phyloP scores from a whole-genome alignment of 108 stramenopile genomes.

The Pseudonitzschia delicatissima region DNA sequence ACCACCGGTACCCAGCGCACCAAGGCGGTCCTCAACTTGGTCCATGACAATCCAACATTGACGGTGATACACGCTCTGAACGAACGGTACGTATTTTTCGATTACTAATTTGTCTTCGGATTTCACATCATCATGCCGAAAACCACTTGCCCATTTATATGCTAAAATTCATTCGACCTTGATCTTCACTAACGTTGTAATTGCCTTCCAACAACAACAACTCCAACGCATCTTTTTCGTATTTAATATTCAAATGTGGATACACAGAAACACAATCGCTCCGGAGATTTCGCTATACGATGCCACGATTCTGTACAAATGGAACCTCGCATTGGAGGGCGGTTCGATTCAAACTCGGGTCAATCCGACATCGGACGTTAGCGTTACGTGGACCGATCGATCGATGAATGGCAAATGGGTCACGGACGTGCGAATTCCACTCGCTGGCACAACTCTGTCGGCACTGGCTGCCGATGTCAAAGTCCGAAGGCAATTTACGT shows the following conservation, averaged over 20 bases:
- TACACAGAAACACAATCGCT: constrained; percentile 43
- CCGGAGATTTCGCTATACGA: constrained; percentile 48
- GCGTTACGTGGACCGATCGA: constrained; percentile 52
- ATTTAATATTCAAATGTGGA: too few species aligned
- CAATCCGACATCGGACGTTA: constrained; percentile 45
- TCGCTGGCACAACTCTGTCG: constrained; percentile 35
- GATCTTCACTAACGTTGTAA: background rate
- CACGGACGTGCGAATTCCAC: constrained; percentile 48
- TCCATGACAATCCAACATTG: constrained; percentile 45
- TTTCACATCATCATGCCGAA: too few species aligned
- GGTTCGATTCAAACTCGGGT: constrained; percentile 40
- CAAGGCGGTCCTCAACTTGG: constrained; percentile 46
- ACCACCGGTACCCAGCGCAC: constrained; percentile 39
- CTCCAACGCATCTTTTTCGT: background rate
- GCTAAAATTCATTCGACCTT: background rate
- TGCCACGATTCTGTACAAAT: constrained; percentile 50
- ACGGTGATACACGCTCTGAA: constrained; percentile 43
- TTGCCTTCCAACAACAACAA: too few species aligned
- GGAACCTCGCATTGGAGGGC: constrained; percentile 38
- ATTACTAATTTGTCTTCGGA: too few species aligned
- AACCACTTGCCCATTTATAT: too few species aligned
- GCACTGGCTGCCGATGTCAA: constrained; percentile 48
- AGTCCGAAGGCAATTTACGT: constrained; percentile 53
- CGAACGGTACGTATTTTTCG: constrained; percentile 37
- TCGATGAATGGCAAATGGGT: constrained; percentile 41